These are phyloP conservation scores for Podospora comata DNA, from an alignment of 495 filamentous ascomycete species.

Conservation along the genomic window DNA sequence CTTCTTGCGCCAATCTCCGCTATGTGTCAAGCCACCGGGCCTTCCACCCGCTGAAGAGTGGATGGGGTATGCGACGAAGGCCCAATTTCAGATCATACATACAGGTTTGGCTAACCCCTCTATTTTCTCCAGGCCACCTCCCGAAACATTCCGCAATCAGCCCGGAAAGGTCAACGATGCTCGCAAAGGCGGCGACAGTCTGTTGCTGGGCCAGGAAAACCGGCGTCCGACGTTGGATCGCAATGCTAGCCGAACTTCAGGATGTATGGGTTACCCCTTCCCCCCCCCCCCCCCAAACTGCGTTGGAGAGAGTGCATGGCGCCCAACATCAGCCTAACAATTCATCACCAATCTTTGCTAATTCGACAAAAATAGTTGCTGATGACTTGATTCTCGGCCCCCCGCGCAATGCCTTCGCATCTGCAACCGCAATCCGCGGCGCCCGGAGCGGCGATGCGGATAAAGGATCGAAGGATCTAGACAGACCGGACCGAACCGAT, in stretches of 20 bases:
- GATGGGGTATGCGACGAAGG: conserved; percentile 71
- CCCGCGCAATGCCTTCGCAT: conserved; percentile 82
- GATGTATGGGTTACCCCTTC: conserved; percentile 28
- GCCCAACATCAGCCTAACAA: conserved; percentile 18
- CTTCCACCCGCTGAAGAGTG: conserved; percentile 92
- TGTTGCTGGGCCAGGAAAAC: conserved; percentile 46
- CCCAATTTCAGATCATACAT: neutral
- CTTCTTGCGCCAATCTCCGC: conserved; percentile 73
- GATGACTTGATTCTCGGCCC: conserved; percentile 90
- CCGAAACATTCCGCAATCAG: conserved; percentile 44
- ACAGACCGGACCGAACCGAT: conserved; percentile 60
- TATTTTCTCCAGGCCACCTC: conserved; percentile 35
- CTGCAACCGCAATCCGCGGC: conserved; percentile 57
- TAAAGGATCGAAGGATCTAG: conserved; percentile 47
- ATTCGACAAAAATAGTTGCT: conserved; percentile 39
- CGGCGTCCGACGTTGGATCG: conserved; percentile 60
- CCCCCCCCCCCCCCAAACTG: neutral
- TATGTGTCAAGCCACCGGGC: conserved; percentile 74
- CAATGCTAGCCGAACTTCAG: conserved; percentile 60
- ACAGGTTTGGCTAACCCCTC: conserved; percentile 9
- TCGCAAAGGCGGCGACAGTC: conserved; percentile 40
- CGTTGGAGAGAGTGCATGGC: neutral
- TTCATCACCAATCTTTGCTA: neutral
- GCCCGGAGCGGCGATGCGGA: conserved; percentile 52
- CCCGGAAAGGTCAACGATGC: conserved; percentile 39